Conservation (phyloP, 257 asterid genomes). For the Fraxinus pennsylvanica region DNA sequence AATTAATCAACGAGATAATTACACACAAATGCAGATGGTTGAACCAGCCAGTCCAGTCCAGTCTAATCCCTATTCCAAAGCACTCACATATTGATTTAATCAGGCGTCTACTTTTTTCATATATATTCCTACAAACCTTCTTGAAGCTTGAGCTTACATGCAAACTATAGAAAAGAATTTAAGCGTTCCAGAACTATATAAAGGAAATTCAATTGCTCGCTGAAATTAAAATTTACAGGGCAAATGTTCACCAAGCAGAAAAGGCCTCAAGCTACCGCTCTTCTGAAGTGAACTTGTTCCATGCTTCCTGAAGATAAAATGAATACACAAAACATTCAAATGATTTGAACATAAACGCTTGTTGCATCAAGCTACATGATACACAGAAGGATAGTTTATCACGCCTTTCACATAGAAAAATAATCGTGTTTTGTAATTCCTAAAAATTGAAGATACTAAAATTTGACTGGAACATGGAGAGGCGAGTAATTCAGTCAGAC, state of each 20-base stretch:
- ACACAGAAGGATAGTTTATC: background rate
- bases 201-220: background rate
- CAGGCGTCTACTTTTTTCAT: background rate
- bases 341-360: background rate
- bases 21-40: no score
- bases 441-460: background rate
- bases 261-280: slow-evolving; percentile 48
- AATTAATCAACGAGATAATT: no score
- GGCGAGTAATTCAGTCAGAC: background rate
- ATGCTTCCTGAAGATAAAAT: slow-evolving; percentile 67
- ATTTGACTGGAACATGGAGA: background rate
- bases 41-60: no score
- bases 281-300: slow-evolving; percentile 92
- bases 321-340: background rate
- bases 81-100: background rate
- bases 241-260: background rate
- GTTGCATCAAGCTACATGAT: slow-evolving; percentile 1
- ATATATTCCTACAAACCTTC: background rate
- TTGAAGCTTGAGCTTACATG: background rate
- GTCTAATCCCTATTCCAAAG: no score
- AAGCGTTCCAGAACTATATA: background rate
- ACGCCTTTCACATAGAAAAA: background rate
- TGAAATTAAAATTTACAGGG: background rate
- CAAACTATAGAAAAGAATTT: background rate
- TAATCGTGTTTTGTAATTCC: background rate